Base-by-base conservation (phyloP, 306 rosid genomes). In the Senna tora region DNA sequence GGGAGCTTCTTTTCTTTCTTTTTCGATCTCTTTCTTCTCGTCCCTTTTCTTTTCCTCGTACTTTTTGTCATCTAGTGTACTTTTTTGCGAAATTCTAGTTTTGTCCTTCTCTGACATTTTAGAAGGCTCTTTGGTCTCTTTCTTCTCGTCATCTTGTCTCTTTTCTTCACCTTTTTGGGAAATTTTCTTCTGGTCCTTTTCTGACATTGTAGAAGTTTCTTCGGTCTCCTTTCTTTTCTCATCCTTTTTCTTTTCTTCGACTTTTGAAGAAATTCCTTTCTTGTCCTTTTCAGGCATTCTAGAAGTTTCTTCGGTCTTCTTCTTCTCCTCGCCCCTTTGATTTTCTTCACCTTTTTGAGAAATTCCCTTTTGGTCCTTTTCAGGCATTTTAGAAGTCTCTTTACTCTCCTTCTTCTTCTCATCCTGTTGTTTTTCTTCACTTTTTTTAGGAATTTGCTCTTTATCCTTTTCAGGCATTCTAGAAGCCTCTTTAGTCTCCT, bases 1-100 rank as follows among this genome's bases (percentile, higher is more conserved):
- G 19, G 4, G 4, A 21, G 67, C 42, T 61, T 6, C 83, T 58
- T 78, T 65, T 0, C 73, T 59, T 66, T 70, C 71, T 56, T 69
- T 69, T 69, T 41, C 22, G 36, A 14, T 54, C 49, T 38, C 74
- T 38, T 77, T 32, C 60, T 55, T n/a, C 39, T 13, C 74, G 57
- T 20, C 43, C 17, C 11, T 73, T 38, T 61, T 25, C 20, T 17
- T 72, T 76, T 81, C 75, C 50, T 20, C 65, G n/a, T 46, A 19
- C 54, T 79, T 73, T 36, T 43, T 62, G 25, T 19, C 50, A 12
- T 34, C 34, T 42, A 7, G 2, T 43, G 2, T 42, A 21, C 17
- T 41, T 15, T 22, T 25, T 8, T 25, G 70, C 1, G 39, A n/a
- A 19, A 7, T 25, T 25, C 30, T 25, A n/a, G n/a, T 3, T 25